Evolutionary conservation across 352 stramenopile genomes (phyloP), one percentile per base, ranked within the genome.

Genomic region (Globisporangium alternatum): DNA sequence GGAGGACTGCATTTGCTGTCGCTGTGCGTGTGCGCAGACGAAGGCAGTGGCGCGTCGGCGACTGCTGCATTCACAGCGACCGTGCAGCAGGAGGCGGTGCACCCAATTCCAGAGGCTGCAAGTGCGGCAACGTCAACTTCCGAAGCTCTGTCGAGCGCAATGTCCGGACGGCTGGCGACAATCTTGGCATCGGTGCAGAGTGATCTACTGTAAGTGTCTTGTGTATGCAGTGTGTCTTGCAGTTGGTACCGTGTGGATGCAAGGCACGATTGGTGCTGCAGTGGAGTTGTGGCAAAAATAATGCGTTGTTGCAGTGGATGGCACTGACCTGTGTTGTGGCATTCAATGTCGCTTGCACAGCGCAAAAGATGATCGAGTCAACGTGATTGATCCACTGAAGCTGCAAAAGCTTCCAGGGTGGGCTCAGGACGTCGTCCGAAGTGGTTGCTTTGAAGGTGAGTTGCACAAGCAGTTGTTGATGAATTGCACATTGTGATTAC

Each of bases 1-100:
- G 80, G 79, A 60, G 76, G 66, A 5, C 45, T 77, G 60, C 86
- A 86, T 61, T 60, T 90, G 55, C 79, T 83, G 47, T 80, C 83
- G 56, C 71, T 92, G 33, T 81, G 76, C 25, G 63, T 73, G 58
- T 65, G 77, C n/a, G 54, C 68, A 9, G 56, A 64, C 19, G 52
- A n/a, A 31, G 21, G 4, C 10, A 28, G 30, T 12, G 31, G 52
- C 10, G 10, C 43, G 9, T 22, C 31, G 44, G 74, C 66, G 22
- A 62, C 59, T 1, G 64, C 60, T 56, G 66, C 78, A 15, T 69
- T 69, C 54, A 41, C 19, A 15, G 70, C 70, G 56, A 39, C 19
- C 30, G 6, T 77, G 47, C 66, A 77, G 30, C 55, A 25, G 15
- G 62, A 62, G 17, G 31, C 39, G 21, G 31, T 62, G 35, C 55